phyloP scores from a whole-genome alignment of 768 basidiomycete species.

The Termitomyces sp. region DNA sequence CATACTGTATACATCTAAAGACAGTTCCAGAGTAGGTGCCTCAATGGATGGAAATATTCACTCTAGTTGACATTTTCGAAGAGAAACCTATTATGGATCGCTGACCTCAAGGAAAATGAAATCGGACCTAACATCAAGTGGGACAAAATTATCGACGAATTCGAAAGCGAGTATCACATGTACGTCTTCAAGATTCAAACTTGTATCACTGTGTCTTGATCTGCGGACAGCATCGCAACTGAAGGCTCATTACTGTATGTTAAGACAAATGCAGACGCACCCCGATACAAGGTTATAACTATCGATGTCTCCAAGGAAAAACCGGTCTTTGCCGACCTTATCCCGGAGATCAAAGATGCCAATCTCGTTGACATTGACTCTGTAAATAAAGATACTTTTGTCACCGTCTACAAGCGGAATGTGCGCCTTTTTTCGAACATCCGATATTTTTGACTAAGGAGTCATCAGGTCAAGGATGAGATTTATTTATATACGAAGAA shows the following conservation, averaged over 20 bases:
- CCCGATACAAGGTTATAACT: slow-evolving; percentile 60
- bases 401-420: slow-evolving; percentile 64
- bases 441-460: slow-evolving; percentile 1
- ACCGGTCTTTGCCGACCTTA: slow-evolving; percentile 48
- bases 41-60: background rate
- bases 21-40: slow-evolving; percentile 52
- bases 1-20: slow-evolving; percentile 45
- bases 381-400: slow-evolving; percentile 52
- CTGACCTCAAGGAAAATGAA: slow-evolving; percentile 52
- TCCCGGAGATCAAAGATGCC: slow-evolving; percentile 64
- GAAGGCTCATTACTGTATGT: slow-evolving; percentile 59
- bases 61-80: slow-evolving; percentile 19
- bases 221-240: slow-evolving; percentile 48
- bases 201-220: slow-evolving; percentile 1
- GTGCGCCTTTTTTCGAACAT: slow-evolving; percentile 30
- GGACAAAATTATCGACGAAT: slow-evolving; percentile 67
- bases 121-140: slow-evolving; percentile 65
- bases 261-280: slow-evolving; percentile 59
- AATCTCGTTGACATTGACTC: slow-evolving; percentile 43
- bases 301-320: slow-evolving; percentile 50
- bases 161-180: slow-evolving; percentile 60
- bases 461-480: slow-evolving; percentile 65
- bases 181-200: slow-evolving; percentile 27
- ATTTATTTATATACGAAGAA: slow-evolving; percentile 60
- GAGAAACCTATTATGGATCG: slow-evolving; percentile 75